phyloP scores from a whole-genome alignment of 179 eudicot species.

The Patellifolia procumbens region DNA sequence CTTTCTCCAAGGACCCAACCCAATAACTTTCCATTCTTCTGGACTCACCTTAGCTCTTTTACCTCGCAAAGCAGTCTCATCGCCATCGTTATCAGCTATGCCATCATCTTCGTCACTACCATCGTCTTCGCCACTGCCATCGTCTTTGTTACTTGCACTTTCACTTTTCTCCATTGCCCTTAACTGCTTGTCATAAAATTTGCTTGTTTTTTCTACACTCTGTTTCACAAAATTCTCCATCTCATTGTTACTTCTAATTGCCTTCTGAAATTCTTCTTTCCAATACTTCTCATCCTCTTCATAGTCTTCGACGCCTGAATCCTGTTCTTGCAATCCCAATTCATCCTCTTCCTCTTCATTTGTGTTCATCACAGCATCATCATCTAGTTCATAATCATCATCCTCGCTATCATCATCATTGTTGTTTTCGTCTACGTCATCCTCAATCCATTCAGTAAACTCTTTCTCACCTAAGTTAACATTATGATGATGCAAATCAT shows the following conservation, averaged over 20 bases:
- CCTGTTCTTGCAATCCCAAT: conserved; percentile 41
- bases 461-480: conserved; percentile 37
- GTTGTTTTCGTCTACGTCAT: conserved; percentile 37
- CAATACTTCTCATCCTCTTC: conserved; percentile 58
- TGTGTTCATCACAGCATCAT: conserved; percentile 45
- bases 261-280: conserved; percentile 80
- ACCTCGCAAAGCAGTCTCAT: conserved; percentile 62
- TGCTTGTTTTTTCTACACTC: conserved; percentile 43
- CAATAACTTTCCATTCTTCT: conserved; percentile 69
- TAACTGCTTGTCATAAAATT: conserved; percentile 52
- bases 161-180: conserved; percentile 37
- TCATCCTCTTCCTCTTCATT: conserved; percentile 49
- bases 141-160: conserved; percentile 25
- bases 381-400: conserved; percentile 21
- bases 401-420: conserved; percentile 30
- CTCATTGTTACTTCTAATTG: conserved; percentile 65
- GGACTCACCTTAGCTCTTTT: conserved; percentile 64
- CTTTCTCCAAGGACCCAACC: conserved; percentile 68
- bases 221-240: conserved; percentile 72
- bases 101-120: conserved; percentile 48
- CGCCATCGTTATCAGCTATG: conserved; percentile 49
- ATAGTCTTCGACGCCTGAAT: conserved; percentile 42
- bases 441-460: conserved; percentile 79
- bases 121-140: background rate
- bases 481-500: conserved; percentile 1